Evolutionary conservation across 208 protist species (phyloP), one percentile per base, ranked within the genome.

Genomic region (Crithidia bombi): DNA sequence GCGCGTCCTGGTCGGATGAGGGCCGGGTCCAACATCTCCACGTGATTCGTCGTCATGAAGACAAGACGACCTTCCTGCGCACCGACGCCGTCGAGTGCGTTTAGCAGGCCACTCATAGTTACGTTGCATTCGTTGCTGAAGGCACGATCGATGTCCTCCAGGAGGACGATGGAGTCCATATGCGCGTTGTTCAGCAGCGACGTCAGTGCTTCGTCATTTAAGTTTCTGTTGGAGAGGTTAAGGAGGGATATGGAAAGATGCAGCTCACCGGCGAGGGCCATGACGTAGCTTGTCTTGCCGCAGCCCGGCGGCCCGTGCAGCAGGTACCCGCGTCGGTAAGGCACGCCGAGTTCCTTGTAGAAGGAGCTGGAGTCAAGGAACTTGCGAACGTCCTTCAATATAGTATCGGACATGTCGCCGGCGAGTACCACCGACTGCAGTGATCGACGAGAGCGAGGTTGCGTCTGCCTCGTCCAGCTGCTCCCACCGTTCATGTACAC

Each of bases 41-140:
- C 83, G 78, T 99, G 96, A 73, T 99, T 99, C 9, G 98, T 99
- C 5, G 98, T 99, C 89, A 99, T 96, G 78, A 99, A 98, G n/a
- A 99, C 78, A 4, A 99, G 47, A 38, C 94, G 67, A 9, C 96
- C 97, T 55, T 99, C 97, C 38, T 96, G 92, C n/a, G 92, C 90
- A 0, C 83, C 89, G n/a, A 99, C 85, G 28, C 98, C 98, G 64
- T 99, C 98, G 7, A 99, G 77, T 0, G 97, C 93, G 81, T 99
- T 99, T 25, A 99, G 87, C 5, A 99, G 73, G 7, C 96, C 97
- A 50, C 83, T 94, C 82, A 99, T 97, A 3, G 97, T 98, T 14
- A 99, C 80, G 35, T 87, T 86, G 72, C 88, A 86, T 50, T 94
- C 87, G 44, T 79, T 79, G 33, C 75, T 85, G 68, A 99, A 98